Percentiles rank a stretch among this genome's conserved stretches.
Evolutionary conservation across 345 rosid species (phyloP).

Genomic region (Litchi chinensis): DNA sequence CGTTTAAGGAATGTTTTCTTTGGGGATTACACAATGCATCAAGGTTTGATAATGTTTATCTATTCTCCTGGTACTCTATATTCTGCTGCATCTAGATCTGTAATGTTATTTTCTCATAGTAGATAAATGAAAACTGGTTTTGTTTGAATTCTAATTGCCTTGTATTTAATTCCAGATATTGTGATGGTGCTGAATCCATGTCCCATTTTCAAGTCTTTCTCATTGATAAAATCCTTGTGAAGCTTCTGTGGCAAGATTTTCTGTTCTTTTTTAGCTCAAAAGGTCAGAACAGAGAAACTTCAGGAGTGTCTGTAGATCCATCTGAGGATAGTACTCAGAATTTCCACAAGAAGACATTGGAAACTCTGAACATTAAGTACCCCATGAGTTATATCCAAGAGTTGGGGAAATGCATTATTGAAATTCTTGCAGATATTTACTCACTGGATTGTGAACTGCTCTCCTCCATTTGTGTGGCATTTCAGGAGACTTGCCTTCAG

Average conservation of each 20-base stretch:
- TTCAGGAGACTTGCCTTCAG: slow-evolving; percentile 58
- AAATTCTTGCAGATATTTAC: slow-evolving; percentile 65
- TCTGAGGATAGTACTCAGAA: slow-evolving; percentile 31
- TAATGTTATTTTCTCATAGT: neutral
- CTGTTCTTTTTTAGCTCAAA: slow-evolving; percentile 32
- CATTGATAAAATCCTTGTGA: slow-evolving; percentile 61
- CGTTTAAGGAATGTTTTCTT: slow-evolving; percentile 78
- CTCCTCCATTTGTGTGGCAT: slow-evolving; percentile 48
- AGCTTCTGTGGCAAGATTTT: slow-evolving; percentile 81
- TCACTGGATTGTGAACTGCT: slow-evolving; percentile 56
- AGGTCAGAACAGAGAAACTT: slow-evolving; percentile 29
- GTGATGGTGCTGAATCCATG: slow-evolving; percentile 49
- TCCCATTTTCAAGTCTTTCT: slow-evolving; percentile 54
- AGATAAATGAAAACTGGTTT: neutral
- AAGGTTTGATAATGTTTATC: slow-evolving; percentile 42
- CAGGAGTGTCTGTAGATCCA: slow-evolving; percentile 28
- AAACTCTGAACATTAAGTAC: slow-evolving; percentile 33
- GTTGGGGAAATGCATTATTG: slow-evolving; percentile 81
- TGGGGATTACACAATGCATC: slow-evolving; percentile 81
- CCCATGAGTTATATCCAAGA: slow-evolving; percentile 53
- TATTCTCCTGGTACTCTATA: slow-evolving; percentile 8
- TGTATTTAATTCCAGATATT: slow-evolving; percentile 46
- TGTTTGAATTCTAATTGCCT: slow-evolving; percentile 13
- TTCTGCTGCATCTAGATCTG: slow-evolving; percentile 14
- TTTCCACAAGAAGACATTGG: slow-evolving; percentile 40